Evolutionary conservation across 306 rosid genomes (phyloP).

Genomic region (Sesbania bispinosa): DNA sequence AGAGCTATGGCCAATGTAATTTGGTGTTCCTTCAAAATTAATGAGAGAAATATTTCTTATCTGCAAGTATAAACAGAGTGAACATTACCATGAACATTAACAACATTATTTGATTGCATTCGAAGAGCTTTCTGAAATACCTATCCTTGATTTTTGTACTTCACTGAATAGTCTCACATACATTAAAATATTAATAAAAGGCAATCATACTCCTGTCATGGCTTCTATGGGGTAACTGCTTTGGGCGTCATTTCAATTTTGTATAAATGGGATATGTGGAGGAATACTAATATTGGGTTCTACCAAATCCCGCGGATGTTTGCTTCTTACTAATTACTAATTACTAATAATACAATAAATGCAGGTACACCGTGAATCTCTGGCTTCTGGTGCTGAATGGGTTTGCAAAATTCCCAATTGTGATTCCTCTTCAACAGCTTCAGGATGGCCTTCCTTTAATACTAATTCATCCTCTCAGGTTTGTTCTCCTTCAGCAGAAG

Average conservation of each 20-base stretch:
- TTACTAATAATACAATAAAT: background rate
- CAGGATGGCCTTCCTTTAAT: conserved; percentile 37
- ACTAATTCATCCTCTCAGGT: background rate
- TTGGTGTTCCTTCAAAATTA: too few relatives aligned
- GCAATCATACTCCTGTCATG: background rate
- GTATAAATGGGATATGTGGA: background rate
- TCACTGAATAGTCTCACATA: too few relatives aligned
- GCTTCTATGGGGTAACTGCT: background rate
- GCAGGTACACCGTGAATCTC: conserved; percentile 19
- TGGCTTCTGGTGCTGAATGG: conserved; percentile 19
- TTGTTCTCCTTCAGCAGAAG: conserved; percentile 20
- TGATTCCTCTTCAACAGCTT: conserved; percentile 9
- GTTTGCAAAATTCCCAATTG: background rate
- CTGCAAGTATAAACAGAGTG: too few relatives aligned
- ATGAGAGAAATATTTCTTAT: too few relatives aligned
- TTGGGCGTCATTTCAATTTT: background rate
- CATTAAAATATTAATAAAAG: too few relatives aligned
- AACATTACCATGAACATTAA: too few relatives aligned
- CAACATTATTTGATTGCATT: too few relatives aligned
- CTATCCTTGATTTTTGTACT: too few relatives aligned
- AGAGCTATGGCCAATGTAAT: background rate
- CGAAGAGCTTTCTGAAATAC: too few relatives aligned
- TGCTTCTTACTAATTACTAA: background rate
- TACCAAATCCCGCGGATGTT: background rate
- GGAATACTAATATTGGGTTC: background rate